Percentiles rank a stretch among this genome's conserved stretches.
These are phyloP conservation scores for Osmozyma mogii DNA, from an alignment of 805 yeast species.

Conservation along the genomic window DNA sequence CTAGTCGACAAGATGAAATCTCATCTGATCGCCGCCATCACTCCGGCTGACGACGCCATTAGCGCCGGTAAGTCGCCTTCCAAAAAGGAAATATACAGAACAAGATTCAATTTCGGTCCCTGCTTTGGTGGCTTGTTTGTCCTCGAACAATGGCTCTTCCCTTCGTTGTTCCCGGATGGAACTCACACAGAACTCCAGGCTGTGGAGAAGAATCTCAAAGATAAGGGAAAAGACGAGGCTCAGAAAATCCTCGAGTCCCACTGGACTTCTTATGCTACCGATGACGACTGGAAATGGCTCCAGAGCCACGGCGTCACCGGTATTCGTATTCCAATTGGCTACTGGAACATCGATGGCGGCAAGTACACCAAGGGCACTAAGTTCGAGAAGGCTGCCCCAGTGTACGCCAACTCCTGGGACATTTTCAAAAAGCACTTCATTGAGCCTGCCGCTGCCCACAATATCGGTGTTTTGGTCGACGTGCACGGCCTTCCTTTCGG, in stretches of 20 bases:
- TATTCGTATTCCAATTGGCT: slow-evolving; percentile 83
- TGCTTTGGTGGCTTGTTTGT: slow-evolving; percentile 80
- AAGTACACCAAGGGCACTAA: slow-evolving; percentile 50
- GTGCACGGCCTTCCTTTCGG: slow-evolving; percentile 90
- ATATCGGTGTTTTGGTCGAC: slow-evolving; percentile 75
- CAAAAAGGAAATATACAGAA: slow-evolving; percentile 44
- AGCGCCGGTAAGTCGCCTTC: slow-evolving; percentile 28
- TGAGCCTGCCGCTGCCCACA: slow-evolving; percentile 48
- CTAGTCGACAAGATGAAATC: slow-evolving; percentile 27
- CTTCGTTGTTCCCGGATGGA: slow-evolving; percentile 48
- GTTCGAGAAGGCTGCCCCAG: slow-evolving; percentile 40
- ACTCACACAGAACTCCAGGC: slow-evolving; percentile 71
- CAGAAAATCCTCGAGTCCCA: slow-evolving; percentile 48
- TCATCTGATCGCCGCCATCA: slow-evolving; percentile 14
- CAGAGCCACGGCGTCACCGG: slow-evolving; percentile 61
- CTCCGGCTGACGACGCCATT: slow-evolving; percentile 25
- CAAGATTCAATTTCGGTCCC: slow-evolving; percentile 69
- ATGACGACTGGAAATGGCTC: slow-evolving; percentile 78
- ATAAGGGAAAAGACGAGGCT: slow-evolving; percentile 48
- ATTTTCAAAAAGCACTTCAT: slow-evolving; percentile 45
- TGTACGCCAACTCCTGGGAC: slow-evolving; percentile 72
- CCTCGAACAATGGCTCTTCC: slow-evolving; percentile 72
- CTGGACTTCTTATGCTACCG: slow-evolving; percentile 55
- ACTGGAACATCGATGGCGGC: slow-evolving; percentile 77
- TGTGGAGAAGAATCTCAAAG: slow-evolving; percentile 39